A percentile compares a stretch with the other conserved stretches of the same genome.
phyloP scores from a whole-genome alignment of 2,329 filamentous ascomycete genomes.

The Botryotinia convoluta region DNA sequence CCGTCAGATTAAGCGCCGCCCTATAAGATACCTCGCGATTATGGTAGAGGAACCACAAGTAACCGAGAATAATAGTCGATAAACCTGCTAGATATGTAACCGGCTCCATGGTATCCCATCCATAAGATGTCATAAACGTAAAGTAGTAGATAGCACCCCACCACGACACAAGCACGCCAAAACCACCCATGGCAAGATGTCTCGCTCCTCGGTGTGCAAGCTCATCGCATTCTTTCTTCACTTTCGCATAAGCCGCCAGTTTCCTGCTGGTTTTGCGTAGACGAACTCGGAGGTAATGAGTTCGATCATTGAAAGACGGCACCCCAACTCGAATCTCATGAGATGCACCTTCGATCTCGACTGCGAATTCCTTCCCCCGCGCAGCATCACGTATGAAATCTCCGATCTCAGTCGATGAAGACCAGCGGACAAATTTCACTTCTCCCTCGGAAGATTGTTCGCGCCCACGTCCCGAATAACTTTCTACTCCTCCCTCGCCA shows the following conservation, averaged over 20 bases:
- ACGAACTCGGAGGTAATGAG: conserved; percentile 77
- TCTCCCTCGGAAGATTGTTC: conserved; percentile 25
- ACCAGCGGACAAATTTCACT: conserved; percentile 79
- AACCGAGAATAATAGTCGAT: conserved; percentile 81
- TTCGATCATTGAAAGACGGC: conserved; percentile 86
- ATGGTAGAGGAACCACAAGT: conserved; percentile 92
- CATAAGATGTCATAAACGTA: conserved; percentile 69
- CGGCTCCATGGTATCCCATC: conserved; percentile 90
- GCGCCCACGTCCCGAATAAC: conserved; percentile 68
- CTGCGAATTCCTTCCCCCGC: conserved; percentile 76
- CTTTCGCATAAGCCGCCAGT: conserved; percentile 65
- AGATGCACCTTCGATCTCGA: conserved; percentile 72
- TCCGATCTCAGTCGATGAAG: conserved; percentile 81
- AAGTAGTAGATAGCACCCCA: conserved; percentile 68
- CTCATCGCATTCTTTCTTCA: conserved; percentile 80
- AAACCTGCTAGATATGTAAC: conserved; percentile 88
- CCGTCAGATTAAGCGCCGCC: conserved; percentile 81
- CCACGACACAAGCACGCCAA: conserved; percentile 70
- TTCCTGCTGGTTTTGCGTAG: conserved; percentile 68
- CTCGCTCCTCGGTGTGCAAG: conserved; percentile 76
- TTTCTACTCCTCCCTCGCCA: conserved; percentile 61
- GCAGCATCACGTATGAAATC: conserved; percentile 93
- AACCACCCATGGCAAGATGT: conserved; percentile 75
- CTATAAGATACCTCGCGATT: conserved; percentile 86
- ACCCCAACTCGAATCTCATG: conserved; percentile 74